Conservation (phyloP, 331 rosid genomes). For the Cydonia oblonga region DNA sequence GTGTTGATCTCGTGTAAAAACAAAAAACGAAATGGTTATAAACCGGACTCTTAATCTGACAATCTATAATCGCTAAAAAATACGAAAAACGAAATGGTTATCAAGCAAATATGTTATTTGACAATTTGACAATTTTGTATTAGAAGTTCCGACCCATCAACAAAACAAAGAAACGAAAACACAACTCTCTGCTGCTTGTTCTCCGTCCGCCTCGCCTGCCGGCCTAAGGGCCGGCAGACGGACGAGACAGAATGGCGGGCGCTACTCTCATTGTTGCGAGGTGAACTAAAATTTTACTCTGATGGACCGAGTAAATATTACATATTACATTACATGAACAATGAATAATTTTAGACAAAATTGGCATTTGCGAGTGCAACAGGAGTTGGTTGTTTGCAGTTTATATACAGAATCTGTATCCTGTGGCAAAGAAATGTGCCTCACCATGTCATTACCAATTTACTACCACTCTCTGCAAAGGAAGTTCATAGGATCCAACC, state of each 20-base stretch:
- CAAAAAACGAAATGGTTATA: not conserved
- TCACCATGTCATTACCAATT: not conserved
- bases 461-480: not conserved
- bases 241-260: too few species aligned
- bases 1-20: not conserved
- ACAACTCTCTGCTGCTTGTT: too few species aligned
- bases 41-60: not conserved
- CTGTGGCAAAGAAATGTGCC: not conserved
- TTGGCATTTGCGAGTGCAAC: not conserved
- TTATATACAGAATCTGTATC: not conserved
- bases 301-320: not conserved
- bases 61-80: too few species aligned
- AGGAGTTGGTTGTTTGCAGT: not conserved
- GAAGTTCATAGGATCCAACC: constrained; percentile 4
- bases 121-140: too few species aligned
- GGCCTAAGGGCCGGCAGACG: too few species aligned
- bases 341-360: too few species aligned
- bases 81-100: not conserved
- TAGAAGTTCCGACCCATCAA: too few species aligned
- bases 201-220: too few species aligned
- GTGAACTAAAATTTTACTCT: not conserved
- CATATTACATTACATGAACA: not conserved
- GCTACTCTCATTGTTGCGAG: too few species aligned
- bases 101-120: not conserved
- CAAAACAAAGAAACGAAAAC: too few species aligned